Conservation (phyloP, 805 yeast genomes). For the Wickerhamiella siamensis region DNA sequence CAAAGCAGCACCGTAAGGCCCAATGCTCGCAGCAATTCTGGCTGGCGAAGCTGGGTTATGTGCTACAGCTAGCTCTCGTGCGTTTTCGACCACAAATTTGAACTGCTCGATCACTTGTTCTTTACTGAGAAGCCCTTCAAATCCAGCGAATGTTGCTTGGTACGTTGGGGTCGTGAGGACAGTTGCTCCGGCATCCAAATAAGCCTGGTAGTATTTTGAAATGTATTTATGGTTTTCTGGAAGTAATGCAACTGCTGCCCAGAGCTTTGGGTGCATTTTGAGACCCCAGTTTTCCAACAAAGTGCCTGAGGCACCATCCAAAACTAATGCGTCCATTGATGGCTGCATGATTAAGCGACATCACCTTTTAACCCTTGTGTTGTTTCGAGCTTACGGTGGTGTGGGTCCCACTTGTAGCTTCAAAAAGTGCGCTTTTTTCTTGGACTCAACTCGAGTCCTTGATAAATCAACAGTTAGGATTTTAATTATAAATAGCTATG, state of each 20-base stretch:
- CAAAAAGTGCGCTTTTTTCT: no score
- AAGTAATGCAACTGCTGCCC: slow-evolving; percentile 45
- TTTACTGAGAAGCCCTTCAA: slow-evolving; percentile 11
- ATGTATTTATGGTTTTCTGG: slow-evolving; percentile 32
- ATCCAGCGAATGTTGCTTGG: slow-evolving; percentile 38
- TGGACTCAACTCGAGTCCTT: no score
- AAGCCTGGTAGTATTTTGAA: slow-evolving; percentile 35
- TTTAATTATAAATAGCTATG: neutral
- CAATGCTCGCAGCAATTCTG: slow-evolving; percentile 47
- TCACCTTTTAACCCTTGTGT: no score
- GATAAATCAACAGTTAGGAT: no score
- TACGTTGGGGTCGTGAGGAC: slow-evolving; percentile 44
- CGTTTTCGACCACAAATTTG: slow-evolving; percentile 16
- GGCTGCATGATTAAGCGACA: no score
- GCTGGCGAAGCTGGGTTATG: neutral
- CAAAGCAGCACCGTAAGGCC: slow-evolving; percentile 63
- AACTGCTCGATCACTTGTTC: neutral
- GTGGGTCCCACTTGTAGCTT: no score
- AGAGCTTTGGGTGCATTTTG: slow-evolving; percentile 34
- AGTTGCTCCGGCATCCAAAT: slow-evolving; percentile 41
- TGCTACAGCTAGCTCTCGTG: slow-evolving; percentile 18
- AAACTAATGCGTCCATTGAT: slow-evolving; percentile 11
- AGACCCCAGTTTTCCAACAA: slow-evolving; percentile 39
- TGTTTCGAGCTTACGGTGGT: no score
- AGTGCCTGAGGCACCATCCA: slow-evolving; percentile 57